Percentiles rank a stretch among this genome's conserved stretches.
Evolutionary conservation across 257 asterid species (phyloP).

Genomic region (Dorcoceras hygrometricum): DNA sequence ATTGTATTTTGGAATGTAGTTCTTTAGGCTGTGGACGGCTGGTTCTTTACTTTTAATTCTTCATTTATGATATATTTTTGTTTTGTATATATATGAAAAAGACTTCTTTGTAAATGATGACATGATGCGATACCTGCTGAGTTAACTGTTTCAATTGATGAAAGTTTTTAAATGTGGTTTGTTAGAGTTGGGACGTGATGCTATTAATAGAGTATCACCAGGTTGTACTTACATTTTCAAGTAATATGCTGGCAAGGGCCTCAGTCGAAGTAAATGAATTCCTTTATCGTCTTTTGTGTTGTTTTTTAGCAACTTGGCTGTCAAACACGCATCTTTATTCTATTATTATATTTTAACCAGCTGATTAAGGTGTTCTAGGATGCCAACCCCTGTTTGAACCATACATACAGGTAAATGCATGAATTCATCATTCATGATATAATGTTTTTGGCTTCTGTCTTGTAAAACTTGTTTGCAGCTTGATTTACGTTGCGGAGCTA

Average conservation of each 20-base stretch:
- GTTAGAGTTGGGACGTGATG: background rate
- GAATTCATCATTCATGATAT: background rate
- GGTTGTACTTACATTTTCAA: background rate
- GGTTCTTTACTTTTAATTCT: no score
- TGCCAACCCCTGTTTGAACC: background rate
- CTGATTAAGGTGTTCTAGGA: slow-evolving; percentile 3
- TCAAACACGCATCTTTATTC: background rate
- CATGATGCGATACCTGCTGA: background rate
- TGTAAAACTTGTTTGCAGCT: slow-evolving; percentile 51
- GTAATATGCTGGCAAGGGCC: background rate
- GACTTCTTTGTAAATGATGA: background rate
- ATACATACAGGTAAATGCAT: background rate
- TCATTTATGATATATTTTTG: no score
- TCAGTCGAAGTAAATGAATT: background rate
- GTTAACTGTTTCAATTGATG: background rate
- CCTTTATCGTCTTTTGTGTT: background rate
- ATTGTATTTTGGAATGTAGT: no score
- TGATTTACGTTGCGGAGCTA: slow-evolving; percentile 90
- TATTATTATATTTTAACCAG: background rate
- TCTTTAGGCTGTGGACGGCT: no score
- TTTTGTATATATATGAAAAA: no score
- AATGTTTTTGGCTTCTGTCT: slow-evolving; percentile 7
- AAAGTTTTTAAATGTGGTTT: no score
- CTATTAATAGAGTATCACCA: background rate
- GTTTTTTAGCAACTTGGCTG: background rate